phyloP scores from a whole-genome alignment of 257 asterid genomes.

The Eustoma russellianum region DNA sequence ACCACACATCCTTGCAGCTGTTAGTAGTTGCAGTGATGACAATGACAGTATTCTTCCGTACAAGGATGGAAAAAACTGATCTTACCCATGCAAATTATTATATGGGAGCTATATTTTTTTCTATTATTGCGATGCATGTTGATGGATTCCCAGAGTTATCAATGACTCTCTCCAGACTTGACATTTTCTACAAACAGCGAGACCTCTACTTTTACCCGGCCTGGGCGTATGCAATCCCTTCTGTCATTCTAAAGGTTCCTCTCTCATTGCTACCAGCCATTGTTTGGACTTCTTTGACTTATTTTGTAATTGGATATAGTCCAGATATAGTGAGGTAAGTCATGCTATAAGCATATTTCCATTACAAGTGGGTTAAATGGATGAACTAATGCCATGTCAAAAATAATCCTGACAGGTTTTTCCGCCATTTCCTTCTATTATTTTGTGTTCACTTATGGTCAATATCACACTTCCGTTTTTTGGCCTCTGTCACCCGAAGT shows the following conservation, averaged over 20 bases:
- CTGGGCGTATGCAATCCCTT: slow-evolving; percentile 47
- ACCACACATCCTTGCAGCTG: slow-evolving; percentile 16
- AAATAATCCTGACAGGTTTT: slow-evolving; percentile 32
- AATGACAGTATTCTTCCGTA: slow-evolving; percentile 46
- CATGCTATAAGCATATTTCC: not conserved
- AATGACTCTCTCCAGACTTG: slow-evolving; percentile 35
- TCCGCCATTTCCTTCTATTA: slow-evolving; percentile 34
- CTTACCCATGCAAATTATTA: slow-evolving; percentile 38
- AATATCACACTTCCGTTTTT: slow-evolving; percentile 47
- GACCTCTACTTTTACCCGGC: slow-evolving; percentile 42
- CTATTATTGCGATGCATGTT: slow-evolving; percentile 30
- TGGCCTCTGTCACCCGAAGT: slow-evolving; percentile 43
- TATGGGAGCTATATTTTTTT: slow-evolving; percentile 40
- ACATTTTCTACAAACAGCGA: slow-evolving; percentile 42
- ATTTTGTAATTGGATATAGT: slow-evolving; percentile 39
- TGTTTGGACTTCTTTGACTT: slow-evolving; percentile 50
- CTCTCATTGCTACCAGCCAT: slow-evolving; percentile 32
- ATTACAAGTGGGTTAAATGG: not conserved
- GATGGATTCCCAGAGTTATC: slow-evolving; percentile 43
- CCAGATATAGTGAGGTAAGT: slow-evolving; percentile 58
- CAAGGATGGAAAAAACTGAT: slow-evolving; percentile 27
- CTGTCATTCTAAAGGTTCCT: slow-evolving; percentile 39
- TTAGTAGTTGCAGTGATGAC: slow-evolving; percentile 28
- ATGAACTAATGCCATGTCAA: not conserved
- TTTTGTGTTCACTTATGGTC: slow-evolving; percentile 41